These are phyloP conservation scores for Sporothrix curviconia DNA, from an alignment of 2,329 filamentous ascomycete genomes.

Conservation along the genomic window DNA sequence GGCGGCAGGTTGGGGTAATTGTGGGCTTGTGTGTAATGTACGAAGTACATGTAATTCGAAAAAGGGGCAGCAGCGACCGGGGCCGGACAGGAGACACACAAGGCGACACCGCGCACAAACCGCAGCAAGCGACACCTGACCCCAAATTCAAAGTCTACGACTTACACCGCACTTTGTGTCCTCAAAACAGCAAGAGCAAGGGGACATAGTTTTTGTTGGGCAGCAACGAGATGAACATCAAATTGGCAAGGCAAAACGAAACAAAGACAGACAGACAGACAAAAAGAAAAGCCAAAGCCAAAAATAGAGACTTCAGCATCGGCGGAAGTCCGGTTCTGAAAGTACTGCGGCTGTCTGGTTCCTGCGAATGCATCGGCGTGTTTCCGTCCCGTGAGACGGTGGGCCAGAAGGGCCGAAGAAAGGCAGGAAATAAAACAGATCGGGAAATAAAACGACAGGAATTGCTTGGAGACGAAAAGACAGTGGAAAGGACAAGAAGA, in stretches of 20 bases:
- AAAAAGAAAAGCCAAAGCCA: background rate
- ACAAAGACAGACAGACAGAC: background rate
- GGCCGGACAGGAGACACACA: slow-evolving; percentile 1
- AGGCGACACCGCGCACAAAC: background rate
- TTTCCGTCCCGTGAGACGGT: background rate
- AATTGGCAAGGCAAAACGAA: too few species aligned
- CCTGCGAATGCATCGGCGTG: background rate
- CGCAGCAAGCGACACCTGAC: background rate
- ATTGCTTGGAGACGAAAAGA: background rate
- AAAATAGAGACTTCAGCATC: too few species aligned
- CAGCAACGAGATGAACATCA: too few species aligned
- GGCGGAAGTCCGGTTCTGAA: background rate
- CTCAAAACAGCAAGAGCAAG: background rate
- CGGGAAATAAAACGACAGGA: background rate
- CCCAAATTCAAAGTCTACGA: background rate
- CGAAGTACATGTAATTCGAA: too few species aligned
- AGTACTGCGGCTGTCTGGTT: background rate
- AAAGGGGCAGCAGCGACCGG: background rate
- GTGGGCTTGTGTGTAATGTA: background rate
- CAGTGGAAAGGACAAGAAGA: too few species aligned
- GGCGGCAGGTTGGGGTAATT: background rate
- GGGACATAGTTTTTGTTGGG: slow-evolving; percentile 5
- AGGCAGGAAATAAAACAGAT: background rate
- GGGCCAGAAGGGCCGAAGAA: background rate
- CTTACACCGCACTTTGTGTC: slow-evolving; percentile 6